Base-by-base conservation (phyloP, 2,329 filamentous ascomycete species). In the Penicillium sp. region DNA sequence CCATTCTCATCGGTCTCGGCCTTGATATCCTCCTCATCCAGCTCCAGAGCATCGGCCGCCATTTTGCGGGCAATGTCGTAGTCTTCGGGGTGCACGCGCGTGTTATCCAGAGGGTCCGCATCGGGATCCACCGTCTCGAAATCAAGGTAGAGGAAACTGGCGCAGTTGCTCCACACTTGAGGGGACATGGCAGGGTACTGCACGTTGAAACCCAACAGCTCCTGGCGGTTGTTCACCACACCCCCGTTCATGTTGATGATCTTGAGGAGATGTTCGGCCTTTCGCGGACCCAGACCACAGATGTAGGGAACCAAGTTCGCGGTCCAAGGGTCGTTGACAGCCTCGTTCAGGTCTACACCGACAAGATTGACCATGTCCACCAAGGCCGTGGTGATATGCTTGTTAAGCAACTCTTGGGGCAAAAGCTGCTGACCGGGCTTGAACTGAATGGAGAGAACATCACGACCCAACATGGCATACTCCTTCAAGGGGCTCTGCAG, bases 11-110 rank as follows among this genome's bases (percentile, higher is more conserved):
- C 88, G 4, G 86, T 86, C 71, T 97, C 90, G 1, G 87, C 89
- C 70, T 95, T 94, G 65, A 98, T 89, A 62, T 98, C 93, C 73
- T 98, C 93, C 71, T 98, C 93, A 59, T 98, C 93, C 57, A 98
- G 78, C 66, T 96, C 91, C 41, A 98, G 76, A 12, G 93, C 93
- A 75, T 98, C 93, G 3, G 93, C 93, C 18, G 93, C 93, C 85
- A 98, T 97, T 73, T 98, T 98, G 59, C 91, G 88, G 42, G 90
- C 93, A 52, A 98, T 84, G 59, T 98, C 93, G 69, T 98, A 98
- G 66, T 98, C 93, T 73, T 98, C 93, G 1, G 93, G 93, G 63
- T 98, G 93, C 13, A 98, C 90, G 74, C 93, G 87, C 40, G 93
- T 98, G 65, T 93, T 95, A 70, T 98, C 93, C 26, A 98, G 78